Evolutionary conservation across 768 basidiomycete genomes (phyloP), one percentile per base, ranked within the genome.

Genomic region (Cubamyces sp.): DNA sequence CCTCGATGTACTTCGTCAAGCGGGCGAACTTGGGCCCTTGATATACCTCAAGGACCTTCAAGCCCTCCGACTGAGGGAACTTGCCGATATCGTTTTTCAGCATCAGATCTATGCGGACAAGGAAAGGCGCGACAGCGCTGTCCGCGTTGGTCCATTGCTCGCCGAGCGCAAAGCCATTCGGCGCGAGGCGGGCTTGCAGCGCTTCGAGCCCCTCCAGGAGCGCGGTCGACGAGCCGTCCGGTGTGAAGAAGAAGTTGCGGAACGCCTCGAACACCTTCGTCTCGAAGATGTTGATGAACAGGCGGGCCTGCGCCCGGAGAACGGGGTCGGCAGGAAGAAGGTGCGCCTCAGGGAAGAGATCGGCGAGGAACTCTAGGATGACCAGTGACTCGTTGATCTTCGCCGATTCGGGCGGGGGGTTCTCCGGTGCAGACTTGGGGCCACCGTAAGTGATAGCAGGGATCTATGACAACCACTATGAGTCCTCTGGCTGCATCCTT

Each of bases 401-500:
- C 50, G 74, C 67, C 3, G 85, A 84, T 23, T 84, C 83, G 0
- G 82, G 79, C 1, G 86, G 84, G 0, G 88, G 87, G 1, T 77
- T 66, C 56, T 84, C 82, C 0, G 84, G 79, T 16, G 82, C 64
- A n/a, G 81, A 80, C 15, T 78, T 74, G 7, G 87, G 84, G 0
- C 87, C 87, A 26, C 86, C 87, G 63, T 85, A 87, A 0, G 83
- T 74, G 39, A 88, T 74, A 0, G 85, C 84, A n/a, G 86, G 84
- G 14, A 87, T 79, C 84, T 84, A 43, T 3, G 16, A 16, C n/a
- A 16, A 14, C 3, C 11, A n/a, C 6, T 9, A n/a, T 21, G 26
- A 34, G 18, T 3, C 18, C 25, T 15, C n/a, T 19, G 3, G 26
- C 16, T 64, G 69, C 42, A 18, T 1, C 15, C 16, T n/a, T 9